Percentiles rank a stretch among this genome's conserved stretches.
phyloP scores from a whole-genome alignment of 179 eudicot genomes.

The Silene coronaria region DNA sequence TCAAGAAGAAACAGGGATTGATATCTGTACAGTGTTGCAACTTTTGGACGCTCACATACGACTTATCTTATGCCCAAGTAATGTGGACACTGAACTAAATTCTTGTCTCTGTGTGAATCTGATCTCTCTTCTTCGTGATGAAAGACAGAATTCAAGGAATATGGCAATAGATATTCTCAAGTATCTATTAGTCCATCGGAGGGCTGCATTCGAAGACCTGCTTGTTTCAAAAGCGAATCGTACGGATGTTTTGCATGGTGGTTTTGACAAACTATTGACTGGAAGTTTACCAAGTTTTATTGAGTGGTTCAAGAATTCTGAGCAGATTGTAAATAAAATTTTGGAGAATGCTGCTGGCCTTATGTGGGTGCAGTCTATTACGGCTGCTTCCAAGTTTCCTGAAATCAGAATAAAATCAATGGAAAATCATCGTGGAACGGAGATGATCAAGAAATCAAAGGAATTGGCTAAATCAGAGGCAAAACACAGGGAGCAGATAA shows the following conservation, averaged over 20 bases:
- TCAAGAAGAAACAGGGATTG: conserved; percentile 56
- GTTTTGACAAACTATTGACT: conserved; percentile 87
- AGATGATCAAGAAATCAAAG: conserved; percentile 67
- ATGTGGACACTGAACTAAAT: conserved; percentile 71
- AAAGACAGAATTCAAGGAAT: conserved; percentile 55
- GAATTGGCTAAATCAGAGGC: conserved; percentile 56
- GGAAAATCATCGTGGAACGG: conserved; percentile 88
- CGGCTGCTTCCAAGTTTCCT: conserved; percentile 81
- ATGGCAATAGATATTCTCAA: conserved; percentile 82
- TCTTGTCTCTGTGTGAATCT: conserved; percentile 83
- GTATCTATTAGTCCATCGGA: conserved; percentile 82
- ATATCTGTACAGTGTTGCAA: conserved; percentile 78
- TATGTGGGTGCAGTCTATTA: conserved; percentile 91
- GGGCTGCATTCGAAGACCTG: conserved; percentile 87
- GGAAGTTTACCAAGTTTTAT: conserved; percentile 59
- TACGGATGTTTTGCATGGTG: conserved; percentile 84
- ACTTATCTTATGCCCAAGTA: conserved; percentile 90
- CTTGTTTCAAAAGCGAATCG: conserved; percentile 73
- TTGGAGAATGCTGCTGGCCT: conserved; percentile 87
- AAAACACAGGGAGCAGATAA: conserved; percentile 85
- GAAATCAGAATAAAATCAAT: conserved; percentile 83
- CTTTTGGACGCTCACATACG: conserved; percentile 84
- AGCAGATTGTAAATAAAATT: conserved; percentile 60
- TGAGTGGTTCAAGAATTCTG: conserved; percentile 78
- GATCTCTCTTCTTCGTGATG: conserved; percentile 75